Percentiles rank a stretch among this genome's conserved stretches.
Conservation (phyloP, 2,329 filamentous ascomycete species). For the Escovopsis weberi region DNA sequence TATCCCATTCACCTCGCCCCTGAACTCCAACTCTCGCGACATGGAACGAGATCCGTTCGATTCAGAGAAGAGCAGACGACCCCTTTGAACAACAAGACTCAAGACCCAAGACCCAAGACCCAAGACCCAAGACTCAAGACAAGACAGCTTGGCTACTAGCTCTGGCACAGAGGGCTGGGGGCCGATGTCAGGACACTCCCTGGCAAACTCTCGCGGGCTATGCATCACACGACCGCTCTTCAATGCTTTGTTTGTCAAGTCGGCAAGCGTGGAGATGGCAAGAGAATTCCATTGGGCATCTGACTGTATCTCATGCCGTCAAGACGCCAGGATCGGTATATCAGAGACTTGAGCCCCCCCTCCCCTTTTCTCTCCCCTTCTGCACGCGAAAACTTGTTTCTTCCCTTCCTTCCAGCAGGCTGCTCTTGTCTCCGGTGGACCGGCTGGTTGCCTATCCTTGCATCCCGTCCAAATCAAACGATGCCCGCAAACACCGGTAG, state of each 20-base stretch:
- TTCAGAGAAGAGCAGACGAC: not conserved
- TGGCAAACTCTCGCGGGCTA: not conserved
- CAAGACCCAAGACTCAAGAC: not conserved
- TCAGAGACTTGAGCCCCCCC: slow-evolving; percentile 8
- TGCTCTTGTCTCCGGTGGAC: not conserved
- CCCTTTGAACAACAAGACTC: not conserved
- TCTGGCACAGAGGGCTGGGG: not conserved
- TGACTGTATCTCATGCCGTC: slow-evolving; percentile 12
- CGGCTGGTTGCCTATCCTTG: slow-evolving; percentile 1
- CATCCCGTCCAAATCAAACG: not conserved
- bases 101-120: not conserved
- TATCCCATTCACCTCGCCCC: too few relatives aligned
- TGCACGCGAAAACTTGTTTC: not conserved
- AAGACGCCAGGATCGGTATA: slow-evolving; percentile 12
- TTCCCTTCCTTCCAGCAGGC: not conserved
- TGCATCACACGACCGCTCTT: not conserved
- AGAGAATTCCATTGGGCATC: slow-evolving; percentile 10
- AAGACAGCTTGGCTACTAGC: not conserved
- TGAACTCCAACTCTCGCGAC: too few relatives aligned
- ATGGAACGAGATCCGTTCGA: not conserved
- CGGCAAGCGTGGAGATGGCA: slow-evolving; percentile 11
- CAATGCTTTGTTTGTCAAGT: slow-evolving; percentile 14
- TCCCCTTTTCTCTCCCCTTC: not conserved
- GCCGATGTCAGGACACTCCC: not conserved
- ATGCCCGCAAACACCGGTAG: slow-evolving; percentile 10